Percentiles rank a stretch among this genome's conserved stretches.
phyloP scores from a whole-genome alignment of 2,329 filamentous ascomycete genomes.

The Karstenula rhodostoma region DNA sequence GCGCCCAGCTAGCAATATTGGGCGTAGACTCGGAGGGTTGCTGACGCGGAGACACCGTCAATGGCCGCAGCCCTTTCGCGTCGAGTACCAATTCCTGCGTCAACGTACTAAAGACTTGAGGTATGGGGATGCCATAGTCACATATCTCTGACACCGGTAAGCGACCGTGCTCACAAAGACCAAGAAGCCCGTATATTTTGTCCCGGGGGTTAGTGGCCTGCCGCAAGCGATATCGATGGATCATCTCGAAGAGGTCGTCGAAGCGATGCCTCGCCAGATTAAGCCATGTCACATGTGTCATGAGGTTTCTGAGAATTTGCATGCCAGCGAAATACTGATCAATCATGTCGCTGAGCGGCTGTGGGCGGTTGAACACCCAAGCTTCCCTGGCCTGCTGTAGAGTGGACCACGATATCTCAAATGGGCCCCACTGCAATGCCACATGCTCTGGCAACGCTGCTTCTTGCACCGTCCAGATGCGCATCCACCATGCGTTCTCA shows the following conservation, averaged over 20 bases:
- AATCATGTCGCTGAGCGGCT: neutral
- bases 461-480: conserved; percentile 8
- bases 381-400: neutral
- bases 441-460: conserved; percentile 1
- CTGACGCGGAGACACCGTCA: conserved; percentile 1
- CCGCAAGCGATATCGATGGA: conserved; percentile 6
- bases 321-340: neutral
- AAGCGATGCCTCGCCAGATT: neutral
- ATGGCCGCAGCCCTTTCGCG: neutral
- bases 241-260: conserved; percentile 1
- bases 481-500: neutral
- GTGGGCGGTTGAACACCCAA: neutral
- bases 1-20: neutral
- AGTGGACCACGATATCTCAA: neutral
- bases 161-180: neutral
- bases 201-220: conserved; percentile 1
- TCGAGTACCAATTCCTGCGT: neutral
- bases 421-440: neutral
- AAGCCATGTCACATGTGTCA: neutral
- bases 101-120: conserved; percentile 1
- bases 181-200: conserved; percentile 3
- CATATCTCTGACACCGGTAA: conserved; percentile 1
- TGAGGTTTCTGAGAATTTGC: neutral
- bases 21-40: neutral
- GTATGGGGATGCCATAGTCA: neutral